Base-by-base conservation (phyloP, 768 basidiomycete species). In the Boletus rubescentipes region DNA sequence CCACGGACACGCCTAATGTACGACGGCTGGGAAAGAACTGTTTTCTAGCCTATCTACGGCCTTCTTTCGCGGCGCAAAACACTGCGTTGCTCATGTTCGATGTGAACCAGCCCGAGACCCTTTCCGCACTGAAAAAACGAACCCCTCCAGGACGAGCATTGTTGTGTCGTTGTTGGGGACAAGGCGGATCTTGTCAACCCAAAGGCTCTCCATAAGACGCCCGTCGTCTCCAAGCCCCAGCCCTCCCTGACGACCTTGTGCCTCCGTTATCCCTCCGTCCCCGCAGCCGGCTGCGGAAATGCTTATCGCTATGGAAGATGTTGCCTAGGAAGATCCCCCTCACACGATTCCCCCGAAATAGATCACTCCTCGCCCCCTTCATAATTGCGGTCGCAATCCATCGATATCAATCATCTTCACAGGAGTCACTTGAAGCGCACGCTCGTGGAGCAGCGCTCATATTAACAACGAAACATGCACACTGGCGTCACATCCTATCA, bases 1-100 rank as follows among this genome's bases (percentile, higher is more conserved):
- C n/a, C n/a, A n/a, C n/a, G n/a, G n/a, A n/a, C n/a, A n/a, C n/a
- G n/a, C n/a, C n/a, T n/a, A n/a, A 43, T 55, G 21, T 60, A 91
- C 86, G 91, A 93, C 64, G 92, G 89, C 90, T 1, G 91, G 92
- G 2, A 92, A 94, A 67, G 91, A 94, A 62, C 82, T 91, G 5
- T 93, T 94, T 73, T 90, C 90, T 1, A 85, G 80, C 37, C 78
- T 93, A 16, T 90, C 91, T 0, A 76, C 81, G 0, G 90, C 92
- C 0, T 93, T 93, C 72, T 94, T 91, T 61, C 82, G 92, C 7
- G 88, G 89, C 2, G 89, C 91, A 3, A 89, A 93, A n/a, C 62
- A 91, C 91, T 1, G 89, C 80, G 1, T 56, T 94, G 15, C 79
- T 93, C 59, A 81, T 92, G 75, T 94, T 88, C 67, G 89, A 93